Evolutionary conservation across 352 stramenopile genomes (phyloP).

Genomic region (Pythium dissimile): DNA sequence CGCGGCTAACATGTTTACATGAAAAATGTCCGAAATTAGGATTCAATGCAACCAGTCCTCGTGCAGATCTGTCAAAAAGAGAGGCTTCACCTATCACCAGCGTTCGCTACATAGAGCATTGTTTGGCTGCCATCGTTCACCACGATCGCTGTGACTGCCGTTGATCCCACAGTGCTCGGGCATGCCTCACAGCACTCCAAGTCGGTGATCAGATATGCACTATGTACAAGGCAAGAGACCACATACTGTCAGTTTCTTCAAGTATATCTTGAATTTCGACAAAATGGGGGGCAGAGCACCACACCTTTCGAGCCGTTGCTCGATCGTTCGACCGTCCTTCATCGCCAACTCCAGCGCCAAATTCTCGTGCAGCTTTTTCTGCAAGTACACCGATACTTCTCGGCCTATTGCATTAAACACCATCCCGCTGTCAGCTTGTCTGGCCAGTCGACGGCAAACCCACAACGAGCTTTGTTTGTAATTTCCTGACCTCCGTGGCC

Average conservation of each 20-base stretch:
- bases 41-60: no score
- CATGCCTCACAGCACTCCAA: slow-evolving; percentile 64
- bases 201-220: slow-evolving; percentile 74
- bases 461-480: background rate
- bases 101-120: slow-evolving; percentile 61
- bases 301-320: slow-evolving; percentile 61
- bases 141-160: slow-evolving; percentile 51
- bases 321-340: slow-evolving; percentile 35
- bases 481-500: slow-evolving; percentile 57
- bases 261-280: no score
- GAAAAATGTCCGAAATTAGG: background rate
- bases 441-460: no score
- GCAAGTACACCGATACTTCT: slow-evolving; percentile 64
- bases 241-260: no score
- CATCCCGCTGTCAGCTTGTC: no score
- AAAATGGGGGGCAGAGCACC: background rate
- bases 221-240: slow-evolving; percentile 10
- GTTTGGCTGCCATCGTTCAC: slow-evolving; percentile 34
- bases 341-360: slow-evolving; percentile 47
- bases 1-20: slow-evolving; percentile 43
- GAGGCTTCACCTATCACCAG: slow-evolving; percentile 85
- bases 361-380: slow-evolving; percentile 62
- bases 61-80: no score
- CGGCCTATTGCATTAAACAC: slow-evolving; percentile 46
- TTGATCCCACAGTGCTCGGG: slow-evolving; percentile 48